These are phyloP conservation scores for Adansonia rubrostipa DNA, from an alignment of 441 rosid species.

Conservation along the genomic window DNA sequence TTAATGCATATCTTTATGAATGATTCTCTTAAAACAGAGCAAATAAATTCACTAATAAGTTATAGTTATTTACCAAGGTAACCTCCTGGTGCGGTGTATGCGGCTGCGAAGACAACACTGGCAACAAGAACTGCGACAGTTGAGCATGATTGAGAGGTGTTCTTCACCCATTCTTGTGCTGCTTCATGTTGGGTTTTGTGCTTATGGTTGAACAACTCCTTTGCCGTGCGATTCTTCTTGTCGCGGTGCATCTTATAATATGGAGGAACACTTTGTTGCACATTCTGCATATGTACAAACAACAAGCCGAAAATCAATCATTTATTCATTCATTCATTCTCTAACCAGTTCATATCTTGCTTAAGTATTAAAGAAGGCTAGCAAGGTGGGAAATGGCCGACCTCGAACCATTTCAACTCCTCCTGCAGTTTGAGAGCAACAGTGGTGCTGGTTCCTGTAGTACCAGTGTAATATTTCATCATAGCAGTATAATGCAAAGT, in stretches of 20 bases:
- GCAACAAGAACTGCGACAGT: slow-evolving; percentile 32
- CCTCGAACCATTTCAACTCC: slow-evolving; percentile 35
- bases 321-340: background rate
- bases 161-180: slow-evolving; percentile 31
- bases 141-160: slow-evolving; percentile 35
- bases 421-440: slow-evolving; percentile 29
- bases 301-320: background rate
- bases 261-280: slow-evolving; percentile 18
- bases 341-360: background rate
- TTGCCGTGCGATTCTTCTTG: slow-evolving; percentile 2
- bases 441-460: slow-evolving; percentile 11
- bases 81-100: slow-evolving; percentile 35
- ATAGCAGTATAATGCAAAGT: slow-evolving; percentile 33
- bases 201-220: slow-evolving; percentile 12
- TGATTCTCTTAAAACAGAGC: background rate
- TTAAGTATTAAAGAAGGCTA: background rate
- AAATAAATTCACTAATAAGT: background rate
- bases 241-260: slow-evolving; percentile 15
- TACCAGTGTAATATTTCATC: background rate
- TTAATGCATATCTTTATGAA: background rate
- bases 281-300: slow-evolving; percentile 2
- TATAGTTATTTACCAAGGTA: background rate
- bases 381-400: background rate
- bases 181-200: slow-evolving; percentile 22
- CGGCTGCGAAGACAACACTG: slow-evolving; percentile 30